Percentiles rank a stretch among this genome's conserved stretches.
phyloP scores from a whole-genome alignment of 139 green algal species.

The Asterochloris sp. region DNA sequence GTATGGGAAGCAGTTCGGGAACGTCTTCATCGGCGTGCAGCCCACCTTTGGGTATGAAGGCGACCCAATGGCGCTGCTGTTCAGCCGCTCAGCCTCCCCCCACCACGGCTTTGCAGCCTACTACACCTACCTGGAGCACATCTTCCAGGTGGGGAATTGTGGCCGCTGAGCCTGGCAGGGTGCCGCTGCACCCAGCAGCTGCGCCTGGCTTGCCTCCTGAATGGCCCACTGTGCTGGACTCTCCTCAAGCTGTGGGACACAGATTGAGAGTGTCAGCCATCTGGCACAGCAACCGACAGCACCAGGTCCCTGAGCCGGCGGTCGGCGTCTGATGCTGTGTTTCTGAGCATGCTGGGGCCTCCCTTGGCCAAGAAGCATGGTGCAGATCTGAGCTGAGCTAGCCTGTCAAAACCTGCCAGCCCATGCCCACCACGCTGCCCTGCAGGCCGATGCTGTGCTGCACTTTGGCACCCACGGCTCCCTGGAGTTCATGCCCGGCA shows the following conservation, averaged over 20 bases:
- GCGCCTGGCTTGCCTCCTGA: too few relatives aligned
- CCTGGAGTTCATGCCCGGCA: constrained; percentile 99
- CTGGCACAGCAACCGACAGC: too few relatives aligned
- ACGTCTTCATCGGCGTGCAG: constrained; percentile 99
- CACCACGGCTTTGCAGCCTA: constrained; percentile 99
- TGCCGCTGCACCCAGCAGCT: too few relatives aligned
- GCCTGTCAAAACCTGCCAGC: neutral
- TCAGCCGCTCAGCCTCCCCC: constrained; percentile 88
- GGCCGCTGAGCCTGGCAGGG: too few relatives aligned
- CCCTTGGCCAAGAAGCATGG: too few relatives aligned
- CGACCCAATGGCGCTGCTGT: constrained; percentile 98
- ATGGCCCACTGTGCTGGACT: too few relatives aligned
- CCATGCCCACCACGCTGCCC: neutral
- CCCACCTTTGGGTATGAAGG: constrained; percentile 99
- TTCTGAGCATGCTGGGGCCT: too few relatives aligned
- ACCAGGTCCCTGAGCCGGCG: too few relatives aligned
- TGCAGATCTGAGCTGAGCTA: too few relatives aligned
- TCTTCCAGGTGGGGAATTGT: constrained; percentile 64
- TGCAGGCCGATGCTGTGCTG: constrained; percentile 91
- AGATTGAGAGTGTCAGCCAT: too few relatives aligned
- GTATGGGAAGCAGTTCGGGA: constrained; percentile 96
- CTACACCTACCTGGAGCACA: constrained; percentile 98
- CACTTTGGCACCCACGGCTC: constrained; percentile 99
- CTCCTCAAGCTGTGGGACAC: too few relatives aligned
- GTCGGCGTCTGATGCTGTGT: too few relatives aligned